These are phyloP conservation scores for Dictyophora rubrovolvata DNA, from an alignment of 768 basidiomycete species.

Conservation along the genomic window DNA sequence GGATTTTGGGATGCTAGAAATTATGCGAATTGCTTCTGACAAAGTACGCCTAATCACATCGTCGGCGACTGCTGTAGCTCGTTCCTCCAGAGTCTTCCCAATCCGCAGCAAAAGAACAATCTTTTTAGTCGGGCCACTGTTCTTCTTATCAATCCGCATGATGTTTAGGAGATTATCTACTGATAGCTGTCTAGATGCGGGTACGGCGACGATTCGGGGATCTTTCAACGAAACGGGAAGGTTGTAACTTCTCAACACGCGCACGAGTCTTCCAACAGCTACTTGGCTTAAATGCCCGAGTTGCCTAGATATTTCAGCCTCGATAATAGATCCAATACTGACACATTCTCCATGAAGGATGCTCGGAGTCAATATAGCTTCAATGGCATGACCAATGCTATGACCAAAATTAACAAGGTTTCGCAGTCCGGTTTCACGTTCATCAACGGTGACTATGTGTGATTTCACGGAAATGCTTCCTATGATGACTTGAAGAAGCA, in stretches of 20 bases:
- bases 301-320: slow-evolving; percentile 86
- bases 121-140: slow-evolving; percentile 86
- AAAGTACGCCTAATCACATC: slow-evolving; percentile 73
- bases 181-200: slow-evolving; percentile 60
- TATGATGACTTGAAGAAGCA: slow-evolving; percentile 84
- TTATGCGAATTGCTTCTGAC: slow-evolving; percentile 67
- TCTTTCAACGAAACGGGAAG: slow-evolving; percentile 78
- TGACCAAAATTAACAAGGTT: slow-evolving; percentile 99
- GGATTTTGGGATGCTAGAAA: slow-evolving; percentile 50
- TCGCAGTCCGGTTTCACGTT: slow-evolving; percentile 91
- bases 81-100: slow-evolving; percentile 84
- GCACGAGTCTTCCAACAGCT: slow-evolving; percentile 78
- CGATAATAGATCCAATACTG: slow-evolving; percentile 91
- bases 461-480: slow-evolving; percentile 94
- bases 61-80: slow-evolving; percentile 81
- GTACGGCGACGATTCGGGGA: slow-evolving; percentile 62
- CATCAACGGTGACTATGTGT: slow-evolving; percentile 94
- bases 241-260: slow-evolving; percentile 84
- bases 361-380: slow-evolving; percentile 86
- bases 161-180: slow-evolving; percentile 81
- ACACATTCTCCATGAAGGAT: slow-evolving; percentile 97
- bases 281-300: slow-evolving; percentile 86
- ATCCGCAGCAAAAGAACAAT: slow-evolving; percentile 86
- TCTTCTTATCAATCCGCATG: slow-evolving; percentile 98
- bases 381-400: slow-evolving; percentile 96